Conservation (phyloP, 805 yeast genomes). For the Saccharomycopsis fibuligera region DNA sequence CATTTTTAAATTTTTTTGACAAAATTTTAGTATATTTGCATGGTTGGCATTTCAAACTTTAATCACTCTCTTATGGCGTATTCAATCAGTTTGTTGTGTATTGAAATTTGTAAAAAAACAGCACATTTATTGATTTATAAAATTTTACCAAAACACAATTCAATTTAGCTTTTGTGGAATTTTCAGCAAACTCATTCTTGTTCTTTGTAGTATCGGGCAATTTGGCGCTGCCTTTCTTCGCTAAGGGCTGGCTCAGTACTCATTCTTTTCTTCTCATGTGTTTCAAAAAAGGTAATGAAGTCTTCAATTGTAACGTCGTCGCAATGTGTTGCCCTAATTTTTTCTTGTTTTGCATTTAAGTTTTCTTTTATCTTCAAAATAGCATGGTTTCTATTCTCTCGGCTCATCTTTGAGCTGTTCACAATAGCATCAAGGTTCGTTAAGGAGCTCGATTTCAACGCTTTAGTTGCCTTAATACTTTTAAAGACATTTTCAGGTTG, state of each 20-base stretch:
- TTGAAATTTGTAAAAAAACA: not conserved
- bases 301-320: slow-evolving; percentile 19
- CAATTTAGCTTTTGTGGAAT: too few relatives aligned
- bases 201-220: slow-evolving; percentile 17
- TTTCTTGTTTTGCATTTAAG: slow-evolving; percentile 14
- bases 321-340: slow-evolving; percentile 16
- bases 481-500: not conserved
- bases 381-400: slow-evolving; percentile 4
- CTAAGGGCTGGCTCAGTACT: slow-evolving; percentile 14
- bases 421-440: not conserved
- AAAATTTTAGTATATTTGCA: too few relatives aligned
- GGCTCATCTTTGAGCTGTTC: not conserved
- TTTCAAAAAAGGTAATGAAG: slow-evolving; percentile 18
- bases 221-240: slow-evolving; percentile 16
- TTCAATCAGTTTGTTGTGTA: too few relatives aligned
- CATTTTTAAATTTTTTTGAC: too few relatives aligned
- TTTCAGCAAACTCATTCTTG: not conserved
- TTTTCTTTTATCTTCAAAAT: slow-evolving; percentile 20
- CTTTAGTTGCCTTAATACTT: not conserved
- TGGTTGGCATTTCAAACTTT: too few relatives aligned
- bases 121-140: too few relatives aligned
- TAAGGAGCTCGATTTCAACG: slow-evolving; percentile 10
- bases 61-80: too few relatives aligned
- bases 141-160: too few relatives aligned
- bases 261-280: slow-evolving; percentile 16